Evolutionary conservation across 2,329 filamentous ascomycete species (phyloP).

Genomic region (Atkinsonella hypoxylon): DNA sequence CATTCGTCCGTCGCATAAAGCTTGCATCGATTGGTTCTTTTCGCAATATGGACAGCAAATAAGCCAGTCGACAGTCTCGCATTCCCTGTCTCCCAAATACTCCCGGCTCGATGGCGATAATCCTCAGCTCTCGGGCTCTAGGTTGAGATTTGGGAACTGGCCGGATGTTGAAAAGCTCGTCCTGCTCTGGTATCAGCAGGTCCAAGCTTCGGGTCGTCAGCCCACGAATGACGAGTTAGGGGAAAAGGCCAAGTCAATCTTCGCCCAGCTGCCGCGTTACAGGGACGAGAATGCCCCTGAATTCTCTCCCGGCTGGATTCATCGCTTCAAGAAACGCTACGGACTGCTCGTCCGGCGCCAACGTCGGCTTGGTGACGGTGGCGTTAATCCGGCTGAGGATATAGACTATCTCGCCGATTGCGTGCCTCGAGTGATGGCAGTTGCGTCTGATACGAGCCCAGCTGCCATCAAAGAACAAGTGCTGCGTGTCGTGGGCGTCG

Average conservation of each 20-base stretch:
- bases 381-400: constrained; percentile 39
- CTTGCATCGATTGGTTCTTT: constrained; percentile 52
- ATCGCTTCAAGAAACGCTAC: constrained; percentile 53
- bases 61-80: constrained; percentile 51
- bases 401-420: constrained; percentile 49
- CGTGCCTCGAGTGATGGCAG: constrained; percentile 46
- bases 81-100: constrained; percentile 50
- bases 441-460: constrained; percentile 46
- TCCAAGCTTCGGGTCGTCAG: constrained; percentile 39
- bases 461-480: constrained; percentile 47
- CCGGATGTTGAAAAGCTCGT: constrained; percentile 50
- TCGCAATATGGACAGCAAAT: constrained; percentile 46
- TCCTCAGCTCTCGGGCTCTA: constrained; percentile 48
- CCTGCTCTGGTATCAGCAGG: constrained; percentile 42
- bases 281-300: constrained; percentile 48
- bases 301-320: constrained; percentile 53
- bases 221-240: constrained; percentile 51
- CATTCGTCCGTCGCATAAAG: constrained; percentile 46
- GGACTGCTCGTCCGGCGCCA: constrained; percentile 45
- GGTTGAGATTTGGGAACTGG: constrained; percentile 52
- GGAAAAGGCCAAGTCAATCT: constrained; percentile 49
- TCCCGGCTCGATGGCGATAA: constrained; percentile 47
- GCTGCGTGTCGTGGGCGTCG: constrained; percentile 41
- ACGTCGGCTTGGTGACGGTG: constrained; percentile 36
- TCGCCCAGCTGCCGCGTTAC: constrained; percentile 45